A percentile compares a stretch with the other conserved stretches of the same genome.
Conservation (phyloP, 331 rosid species). For the Rhamnella rubrinervis region DNA sequence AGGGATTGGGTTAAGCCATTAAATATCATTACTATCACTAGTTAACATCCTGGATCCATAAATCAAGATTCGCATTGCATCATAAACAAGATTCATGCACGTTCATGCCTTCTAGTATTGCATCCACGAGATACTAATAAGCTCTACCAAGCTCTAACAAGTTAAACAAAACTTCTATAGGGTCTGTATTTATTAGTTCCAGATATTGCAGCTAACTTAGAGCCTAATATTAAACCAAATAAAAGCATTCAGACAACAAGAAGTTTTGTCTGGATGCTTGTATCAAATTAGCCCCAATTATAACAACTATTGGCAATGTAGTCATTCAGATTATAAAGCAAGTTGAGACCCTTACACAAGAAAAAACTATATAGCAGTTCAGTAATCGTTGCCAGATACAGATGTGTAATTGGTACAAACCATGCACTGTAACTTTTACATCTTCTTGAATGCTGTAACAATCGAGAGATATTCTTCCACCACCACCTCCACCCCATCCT, state of each 20-base stretch:
- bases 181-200: too few species aligned
- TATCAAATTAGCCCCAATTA: not conserved
- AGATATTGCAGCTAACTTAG: not conserved
- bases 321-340: constrained; percentile 17
- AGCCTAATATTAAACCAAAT: constrained; percentile 6
- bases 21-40: too few species aligned
- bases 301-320: not conserved
- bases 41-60: too few species aligned
- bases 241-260: constrained; percentile 8
- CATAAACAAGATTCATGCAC: too few species aligned
- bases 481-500: constrained; percentile 99
- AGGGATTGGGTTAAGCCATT: too few species aligned
- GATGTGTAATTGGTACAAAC: constrained; percentile 41
- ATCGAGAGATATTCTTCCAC: constrained; percentile 95
- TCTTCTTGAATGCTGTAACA: constrained; percentile 98
- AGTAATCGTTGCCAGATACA: constrained; percentile 16
- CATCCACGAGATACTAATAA: too few species aligned
- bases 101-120: too few species aligned
- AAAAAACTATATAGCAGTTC: constrained; percentile 20
- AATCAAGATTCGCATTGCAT: too few species aligned
- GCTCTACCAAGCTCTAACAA: too few species aligned
- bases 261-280: constrained; percentile 10
- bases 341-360: constrained; percentile 8
- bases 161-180: too few species aligned
- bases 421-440: constrained; percentile 76